Evolutionary conservation across 768 basidiomycete species (phyloP), one percentile per base, ranked within the genome.

Genomic region (Boletus reticuloceps): DNA sequence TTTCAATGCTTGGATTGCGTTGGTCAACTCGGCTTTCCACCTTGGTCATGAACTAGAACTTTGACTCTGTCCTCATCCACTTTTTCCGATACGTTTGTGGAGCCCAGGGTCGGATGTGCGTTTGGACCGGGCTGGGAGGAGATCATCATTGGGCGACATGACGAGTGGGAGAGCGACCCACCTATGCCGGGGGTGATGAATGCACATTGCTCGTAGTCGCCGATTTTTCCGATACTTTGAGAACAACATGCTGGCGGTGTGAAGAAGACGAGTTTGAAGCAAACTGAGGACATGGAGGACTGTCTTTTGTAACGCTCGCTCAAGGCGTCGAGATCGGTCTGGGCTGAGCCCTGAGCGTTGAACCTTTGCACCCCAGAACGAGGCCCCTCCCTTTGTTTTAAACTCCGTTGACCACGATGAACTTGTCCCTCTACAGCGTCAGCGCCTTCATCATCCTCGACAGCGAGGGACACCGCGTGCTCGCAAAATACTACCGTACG

Each of bases 401-500:
- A 55, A 69, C 67, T 67, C 67, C 59, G 61, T 47, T 17, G 32
- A 39, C 32, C 46, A 22, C 34, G 19, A 72, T 72, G 86, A 97
- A 96, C 69, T 76, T 97, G 48, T 87, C 94, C 9, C 79, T 99
- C 43, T 95, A 98, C 76, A 87, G 87, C 64, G 77, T 95, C 55
- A 82, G 87, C 44, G 92, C 87, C 1, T 90, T 98, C 71, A 69
- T 99, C 59, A 85, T 98, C 66, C 86, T 98, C 64, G 97, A 99
- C 79, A 78, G 86, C n/a, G 95, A 98, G 63, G 95, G 95, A 20
- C 88, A 92, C 66, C 89, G 97, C 47, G 89, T 98, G 27, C 82
- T 99, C 11, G 91, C 96, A 31, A 98, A 98, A 72, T 98, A 98
- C 78, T 98, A 96, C 69, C 81, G 80, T 51, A 80, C 92, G n/a